Percentiles rank a stretch among this genome's conserved stretches.
Evolutionary conservation across 116 monocot species (phyloP).

Genomic region (Dioscorea cayenensis): DNA sequence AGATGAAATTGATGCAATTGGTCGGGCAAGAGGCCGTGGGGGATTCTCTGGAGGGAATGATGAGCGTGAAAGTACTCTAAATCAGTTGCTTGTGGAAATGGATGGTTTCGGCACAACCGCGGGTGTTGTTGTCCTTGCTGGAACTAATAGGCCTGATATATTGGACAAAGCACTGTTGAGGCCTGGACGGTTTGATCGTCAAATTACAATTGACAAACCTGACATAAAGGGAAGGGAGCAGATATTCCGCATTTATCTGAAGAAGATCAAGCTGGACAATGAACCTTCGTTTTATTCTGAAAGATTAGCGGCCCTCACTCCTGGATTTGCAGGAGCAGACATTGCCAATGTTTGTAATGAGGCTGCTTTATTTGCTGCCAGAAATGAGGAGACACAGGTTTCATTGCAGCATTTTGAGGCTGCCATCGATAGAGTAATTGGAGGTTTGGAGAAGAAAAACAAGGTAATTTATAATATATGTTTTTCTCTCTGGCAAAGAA

Average conservation of each 20-base stretch:
- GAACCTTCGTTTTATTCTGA: slow-evolving; percentile 88
- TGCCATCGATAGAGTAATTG: slow-evolving; percentile 95
- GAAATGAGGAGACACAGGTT: slow-evolving; percentile 54
- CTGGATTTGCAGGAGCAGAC: slow-evolving; percentile 99
- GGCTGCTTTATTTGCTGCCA: slow-evolving; percentile 91
- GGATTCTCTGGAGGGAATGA: slow-evolving; percentile 94
- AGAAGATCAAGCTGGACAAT: slow-evolving; percentile 87
- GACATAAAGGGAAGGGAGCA: slow-evolving; percentile 97
- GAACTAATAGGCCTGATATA: slow-evolving; percentile 97
- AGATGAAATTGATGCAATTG: slow-evolving; percentile 99
- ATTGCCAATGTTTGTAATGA: slow-evolving; percentile 99
- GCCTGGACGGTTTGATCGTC: slow-evolving; percentile 97
- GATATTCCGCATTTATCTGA: slow-evolving; percentile 89
- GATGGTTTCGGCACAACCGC: slow-evolving; percentile 99
- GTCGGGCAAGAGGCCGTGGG: slow-evolving; percentile 90
- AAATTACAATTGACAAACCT: slow-evolving; percentile 92
- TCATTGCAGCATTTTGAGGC: slow-evolving; percentile 92
- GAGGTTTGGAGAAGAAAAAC: slow-evolving; percentile 98
- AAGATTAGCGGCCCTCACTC: slow-evolving; percentile 95
- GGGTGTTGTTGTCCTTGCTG: slow-evolving; percentile 94
- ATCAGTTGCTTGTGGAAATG: slow-evolving; percentile 98
- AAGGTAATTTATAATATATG: slow-evolving; percentile 41
- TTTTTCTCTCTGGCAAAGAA: neutral
- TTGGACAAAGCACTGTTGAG: slow-evolving; percentile 93
- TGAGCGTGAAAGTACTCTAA: slow-evolving; percentile 98